A percentile compares a stretch with the other conserved stretches of the same genome.
These are phyloP conservation scores for Colletotrichum chrysophilum DNA, from an alignment of 2,329 filamentous ascomycete genomes.

Conservation along the genomic window DNA sequence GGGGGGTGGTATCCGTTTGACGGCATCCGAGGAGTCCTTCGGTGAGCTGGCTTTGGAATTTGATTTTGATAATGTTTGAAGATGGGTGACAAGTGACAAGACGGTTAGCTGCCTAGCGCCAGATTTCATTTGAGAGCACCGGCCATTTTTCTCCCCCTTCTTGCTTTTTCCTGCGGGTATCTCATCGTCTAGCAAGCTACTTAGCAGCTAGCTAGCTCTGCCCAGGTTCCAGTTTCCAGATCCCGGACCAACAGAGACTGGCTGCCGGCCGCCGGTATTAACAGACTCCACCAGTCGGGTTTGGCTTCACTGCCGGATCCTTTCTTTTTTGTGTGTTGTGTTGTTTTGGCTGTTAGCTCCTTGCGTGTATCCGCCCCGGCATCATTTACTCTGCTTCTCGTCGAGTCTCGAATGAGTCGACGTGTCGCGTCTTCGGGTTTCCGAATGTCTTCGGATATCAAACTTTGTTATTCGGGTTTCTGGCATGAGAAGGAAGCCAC, in stretches of 20 bases:
- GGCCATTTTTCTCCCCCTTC: background rate
- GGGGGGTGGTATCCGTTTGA: background rate
- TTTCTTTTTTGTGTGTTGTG: background rate
- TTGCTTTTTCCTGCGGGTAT: background rate
- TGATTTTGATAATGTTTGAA: background rate
- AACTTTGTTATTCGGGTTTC: background rate
- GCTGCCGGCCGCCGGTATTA: conserved; percentile 14
- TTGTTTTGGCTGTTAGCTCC: background rate
- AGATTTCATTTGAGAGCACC: background rate
- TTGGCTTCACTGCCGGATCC: conserved; percentile 1
- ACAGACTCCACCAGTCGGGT: conserved; percentile 1
- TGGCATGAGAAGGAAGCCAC: background rate
- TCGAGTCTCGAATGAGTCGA: background rate
- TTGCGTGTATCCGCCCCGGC: background rate
- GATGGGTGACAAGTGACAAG: background rate
- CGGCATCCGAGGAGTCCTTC: background rate
- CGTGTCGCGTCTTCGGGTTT: background rate
- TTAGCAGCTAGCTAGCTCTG: background rate
- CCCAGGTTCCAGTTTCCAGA: background rate
- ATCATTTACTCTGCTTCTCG: background rate
- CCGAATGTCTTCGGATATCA: background rate
- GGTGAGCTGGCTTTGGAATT: background rate
- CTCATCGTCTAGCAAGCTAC: background rate
- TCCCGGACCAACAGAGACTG: conserved; percentile 2
- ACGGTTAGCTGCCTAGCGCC: background rate